A percentile compares a stretch with the other conserved stretches of the same genome.
Evolutionary conservation across 2,329 filamentous ascomycete species (phyloP).

Genomic region (Alternaria arbusti): DNA sequence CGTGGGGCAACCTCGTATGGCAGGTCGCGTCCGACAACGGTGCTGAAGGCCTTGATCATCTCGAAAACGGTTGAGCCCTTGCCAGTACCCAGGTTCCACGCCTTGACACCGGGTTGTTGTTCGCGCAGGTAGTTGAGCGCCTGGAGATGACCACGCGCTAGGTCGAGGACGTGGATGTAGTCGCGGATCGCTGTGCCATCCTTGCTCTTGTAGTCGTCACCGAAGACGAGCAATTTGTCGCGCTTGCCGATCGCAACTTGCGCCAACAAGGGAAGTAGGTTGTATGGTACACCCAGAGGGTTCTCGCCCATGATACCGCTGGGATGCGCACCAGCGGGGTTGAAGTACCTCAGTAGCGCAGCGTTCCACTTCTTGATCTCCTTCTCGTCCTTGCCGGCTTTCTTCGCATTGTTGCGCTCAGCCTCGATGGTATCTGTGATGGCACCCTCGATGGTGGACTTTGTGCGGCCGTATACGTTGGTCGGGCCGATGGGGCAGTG

Average conservation of each 20-base stretch:
- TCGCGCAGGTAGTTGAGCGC: conserved; percentile 89
- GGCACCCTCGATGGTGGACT: conserved; percentile 87
- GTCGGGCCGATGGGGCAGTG: conserved; percentile 94
- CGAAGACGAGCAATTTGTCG: conserved; percentile 93
- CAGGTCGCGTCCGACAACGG: conserved; percentile 83
- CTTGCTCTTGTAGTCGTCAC: conserved; percentile 88
- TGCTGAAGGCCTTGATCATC: conserved; percentile 93
- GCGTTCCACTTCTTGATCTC: conserved; percentile 81
- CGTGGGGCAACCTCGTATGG: conserved; percentile 85
- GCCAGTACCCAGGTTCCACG: conserved; percentile 96
- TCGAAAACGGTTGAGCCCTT: conserved; percentile 95
- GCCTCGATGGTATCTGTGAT: conserved; percentile 91
- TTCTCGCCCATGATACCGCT: conserved; percentile 98
- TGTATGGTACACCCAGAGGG: conserved; percentile 93
- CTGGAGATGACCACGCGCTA: conserved; percentile 83
- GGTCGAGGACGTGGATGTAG: conserved; percentile 96
- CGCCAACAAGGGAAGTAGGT: conserved; percentile 89
- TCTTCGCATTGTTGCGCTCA: conserved; percentile 81
- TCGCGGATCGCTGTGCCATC: conserved; percentile 95
- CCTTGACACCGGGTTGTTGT: conserved; percentile 85
- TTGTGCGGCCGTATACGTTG: conserved; percentile 97
- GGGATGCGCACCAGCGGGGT: conserved; percentile 93
- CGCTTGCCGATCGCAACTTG: conserved; percentile 96
- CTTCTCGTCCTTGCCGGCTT: conserved; percentile 70
- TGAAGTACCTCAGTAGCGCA: conserved; percentile 94